These are phyloP conservation scores for Mycena polygramma DNA, from an alignment of 768 basidiomycete genomes.

Conservation along the genomic window DNA sequence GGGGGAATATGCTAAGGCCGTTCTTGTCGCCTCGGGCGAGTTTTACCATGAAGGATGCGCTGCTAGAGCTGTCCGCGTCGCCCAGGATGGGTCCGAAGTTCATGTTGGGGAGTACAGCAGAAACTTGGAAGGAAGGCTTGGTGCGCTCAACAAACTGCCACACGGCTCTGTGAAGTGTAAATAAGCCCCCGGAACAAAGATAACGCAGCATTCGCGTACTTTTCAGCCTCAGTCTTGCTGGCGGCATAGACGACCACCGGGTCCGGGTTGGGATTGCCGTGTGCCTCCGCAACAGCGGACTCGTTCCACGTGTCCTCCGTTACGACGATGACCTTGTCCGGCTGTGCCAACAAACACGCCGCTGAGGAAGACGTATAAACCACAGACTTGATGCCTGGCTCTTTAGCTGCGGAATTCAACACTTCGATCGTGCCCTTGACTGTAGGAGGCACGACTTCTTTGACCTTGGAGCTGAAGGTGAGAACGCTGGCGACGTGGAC, in stretches of 20 bases:
- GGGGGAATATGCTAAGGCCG: background rate
- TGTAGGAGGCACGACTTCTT: background rate
- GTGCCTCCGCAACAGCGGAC: background rate
- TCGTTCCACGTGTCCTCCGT: background rate
- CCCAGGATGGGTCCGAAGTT: background rate
- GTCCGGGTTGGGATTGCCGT: background rate
- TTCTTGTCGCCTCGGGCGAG: background rate
- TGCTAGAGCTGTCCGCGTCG: background rate
- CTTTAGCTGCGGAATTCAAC: background rate
- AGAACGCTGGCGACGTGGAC: background rate
- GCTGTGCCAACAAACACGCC: background rate
- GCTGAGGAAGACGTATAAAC: background rate
- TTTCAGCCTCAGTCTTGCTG: background rate
- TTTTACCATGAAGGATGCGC: background rate
- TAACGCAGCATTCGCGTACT: background rate
- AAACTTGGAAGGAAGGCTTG: background rate
- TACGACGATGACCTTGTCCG: background rate
- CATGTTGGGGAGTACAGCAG: background rate
- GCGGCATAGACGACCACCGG: background rate
- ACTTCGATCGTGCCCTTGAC: background rate
- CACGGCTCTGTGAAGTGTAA: background rate
- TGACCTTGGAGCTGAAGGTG: background rate
- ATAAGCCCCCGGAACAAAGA: background rate
- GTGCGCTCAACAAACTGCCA: background rate
- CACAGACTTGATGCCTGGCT: background rate